Evolutionary conservation across 305 asterid species (phyloP).

Genomic region (Fraxinus velutina): DNA sequence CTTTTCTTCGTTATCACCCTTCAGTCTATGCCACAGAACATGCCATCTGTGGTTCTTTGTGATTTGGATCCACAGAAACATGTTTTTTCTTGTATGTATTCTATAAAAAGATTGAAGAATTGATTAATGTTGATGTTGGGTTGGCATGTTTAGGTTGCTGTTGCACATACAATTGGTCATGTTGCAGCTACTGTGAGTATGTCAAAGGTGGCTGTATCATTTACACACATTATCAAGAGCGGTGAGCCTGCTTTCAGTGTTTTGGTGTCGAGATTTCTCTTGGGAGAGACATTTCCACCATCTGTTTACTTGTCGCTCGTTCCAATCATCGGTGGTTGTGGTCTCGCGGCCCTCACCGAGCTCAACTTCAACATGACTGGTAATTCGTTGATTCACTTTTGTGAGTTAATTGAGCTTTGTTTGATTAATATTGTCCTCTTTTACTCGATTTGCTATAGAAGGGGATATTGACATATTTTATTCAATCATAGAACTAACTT

Average conservation of each 20-base stretch:
- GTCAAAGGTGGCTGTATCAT: slow-evolving; percentile 97
- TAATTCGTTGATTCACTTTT: slow-evolving; percentile 24
- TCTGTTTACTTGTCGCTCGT: slow-evolving; percentile 72
- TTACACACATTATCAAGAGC: slow-evolving; percentile 92
- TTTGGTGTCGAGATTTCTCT: slow-evolving; percentile 67
- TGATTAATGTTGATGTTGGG: slow-evolving; percentile 11
- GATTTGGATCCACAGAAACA: not conserved
- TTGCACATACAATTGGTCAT: slow-evolving; percentile 92
- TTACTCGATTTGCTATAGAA: not conserved
- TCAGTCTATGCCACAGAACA: not conserved
- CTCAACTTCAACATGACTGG: slow-evolving; percentile 94
- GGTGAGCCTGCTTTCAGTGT: slow-evolving; percentile 95
- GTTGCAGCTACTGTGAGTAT: slow-evolving; percentile 92
- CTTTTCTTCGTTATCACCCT: not conserved
- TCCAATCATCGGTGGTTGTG: slow-evolving; percentile 91
- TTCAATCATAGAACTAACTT: not conserved
- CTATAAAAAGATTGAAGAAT: slow-evolving; percentile 19
- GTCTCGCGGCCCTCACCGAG: slow-evolving; percentile 82
- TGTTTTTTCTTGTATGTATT: not conserved
- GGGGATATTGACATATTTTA: not conserved
- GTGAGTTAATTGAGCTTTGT: not conserved
- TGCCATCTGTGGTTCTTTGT: not conserved
- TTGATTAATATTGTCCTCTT: not conserved
- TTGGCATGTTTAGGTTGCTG: slow-evolving; percentile 56
- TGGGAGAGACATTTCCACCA: slow-evolving; percentile 80